phyloP scores from a whole-genome alignment of 106 monocot species.

The Xerophyta viscosa region DNA sequence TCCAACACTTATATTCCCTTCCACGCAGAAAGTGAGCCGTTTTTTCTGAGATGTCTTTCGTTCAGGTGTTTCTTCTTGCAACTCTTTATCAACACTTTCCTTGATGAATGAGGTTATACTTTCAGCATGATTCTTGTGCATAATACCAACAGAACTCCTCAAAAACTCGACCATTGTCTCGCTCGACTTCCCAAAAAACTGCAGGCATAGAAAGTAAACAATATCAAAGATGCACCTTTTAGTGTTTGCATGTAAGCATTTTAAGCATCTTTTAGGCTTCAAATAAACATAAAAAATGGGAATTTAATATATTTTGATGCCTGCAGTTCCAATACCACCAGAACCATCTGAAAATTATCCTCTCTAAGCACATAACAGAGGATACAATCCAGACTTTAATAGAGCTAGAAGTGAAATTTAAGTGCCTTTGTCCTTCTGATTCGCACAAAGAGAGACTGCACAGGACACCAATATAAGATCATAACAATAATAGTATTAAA shows the following conservation, averaged over 20 bases:
- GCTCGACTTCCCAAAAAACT: conserved; percentile 71
- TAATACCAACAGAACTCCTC: conserved; percentile 71
- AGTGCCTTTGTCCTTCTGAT: too few species aligned
- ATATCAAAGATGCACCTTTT: too few species aligned
- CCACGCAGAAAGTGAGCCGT: conserved; percentile 95
- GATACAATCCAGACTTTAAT: too few species aligned
- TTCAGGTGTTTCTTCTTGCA: conserved; percentile 40
- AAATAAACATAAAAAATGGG: too few species aligned
- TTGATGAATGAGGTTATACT: conserved; percentile 97
- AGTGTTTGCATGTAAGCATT: not conserved
- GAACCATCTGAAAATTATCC: too few species aligned
- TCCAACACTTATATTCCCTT: conserved; percentile 97
- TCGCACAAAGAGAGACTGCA: too few species aligned
- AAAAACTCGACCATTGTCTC: conserved; percentile 85
- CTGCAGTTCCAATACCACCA: too few species aligned
- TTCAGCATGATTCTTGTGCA: conserved; percentile 94
- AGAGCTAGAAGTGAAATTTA: too few species aligned
- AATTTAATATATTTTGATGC: too few species aligned
- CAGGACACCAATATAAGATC: too few species aligned
- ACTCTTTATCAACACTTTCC: conserved; percentile 83
- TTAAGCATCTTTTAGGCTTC: not conserved
- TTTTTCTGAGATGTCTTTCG: conserved; percentile 54
- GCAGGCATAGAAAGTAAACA: conserved; percentile 11
- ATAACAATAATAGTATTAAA: too few species aligned
- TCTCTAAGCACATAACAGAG: too few species aligned